These are phyloP conservation scores for Aspergillus sp. DNA, from an alignment of 2,329 filamentous ascomycete species.

Conservation along the genomic window DNA sequence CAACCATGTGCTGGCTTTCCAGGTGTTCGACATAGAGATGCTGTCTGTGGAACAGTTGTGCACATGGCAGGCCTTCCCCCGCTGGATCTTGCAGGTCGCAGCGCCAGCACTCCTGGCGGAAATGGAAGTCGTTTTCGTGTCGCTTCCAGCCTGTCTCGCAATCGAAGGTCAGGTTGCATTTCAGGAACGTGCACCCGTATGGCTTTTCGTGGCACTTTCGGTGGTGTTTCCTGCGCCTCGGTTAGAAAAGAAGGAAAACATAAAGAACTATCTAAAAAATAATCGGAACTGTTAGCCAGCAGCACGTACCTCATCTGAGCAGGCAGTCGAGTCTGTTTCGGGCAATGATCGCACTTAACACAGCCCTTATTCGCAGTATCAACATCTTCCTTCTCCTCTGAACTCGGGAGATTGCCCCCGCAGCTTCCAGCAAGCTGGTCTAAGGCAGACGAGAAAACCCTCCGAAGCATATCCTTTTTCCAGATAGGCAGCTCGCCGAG, in stretches of 20 bases:
- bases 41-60: conserved; percentile 48
- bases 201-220: conserved; percentile 70
- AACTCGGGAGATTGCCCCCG: no score
- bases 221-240: conserved; percentile 66
- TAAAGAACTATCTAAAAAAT: neutral
- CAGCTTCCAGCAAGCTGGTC: conserved; percentile 1
- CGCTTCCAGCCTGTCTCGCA: conserved; percentile 93
- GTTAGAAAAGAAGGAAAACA: conserved; percentile 3
- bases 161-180: conserved; percentile 68
- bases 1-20: conserved; percentile 37
- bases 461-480: conserved; percentile 25
- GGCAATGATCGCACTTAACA: conserved; percentile 23
- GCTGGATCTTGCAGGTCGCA: conserved; percentile 44
- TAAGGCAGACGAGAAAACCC: conserved; percentile 21
- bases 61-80: conserved; percentile 38
- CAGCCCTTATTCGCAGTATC: conserved; percentile 18
- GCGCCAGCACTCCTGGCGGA: conserved; percentile 60
- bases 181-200: conserved; percentile 67
- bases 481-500: no score
- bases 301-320: conserved; percentile 30
- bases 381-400: no score
- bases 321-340: conserved; percentile 21
- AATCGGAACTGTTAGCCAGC: no score
- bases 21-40: conserved; percentile 57
- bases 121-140: conserved; percentile 75